Percentiles rank a stretch among this genome's conserved stretches.
Conservation (phyloP, 78 protist species). For the Monosiga brevicollis region DNA sequence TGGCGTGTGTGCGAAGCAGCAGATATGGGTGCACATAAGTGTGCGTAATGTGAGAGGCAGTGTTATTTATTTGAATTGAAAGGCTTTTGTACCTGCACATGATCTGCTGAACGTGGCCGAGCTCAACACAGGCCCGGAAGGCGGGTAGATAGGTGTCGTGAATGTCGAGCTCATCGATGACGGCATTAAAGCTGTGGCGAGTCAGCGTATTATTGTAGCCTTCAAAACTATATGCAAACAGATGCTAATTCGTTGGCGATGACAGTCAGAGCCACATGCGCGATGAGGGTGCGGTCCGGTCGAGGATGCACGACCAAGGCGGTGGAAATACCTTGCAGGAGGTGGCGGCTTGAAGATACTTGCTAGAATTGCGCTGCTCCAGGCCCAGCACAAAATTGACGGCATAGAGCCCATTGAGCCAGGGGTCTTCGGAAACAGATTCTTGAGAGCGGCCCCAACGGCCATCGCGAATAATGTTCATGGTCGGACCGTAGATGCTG, state of each 20-base stretch:
- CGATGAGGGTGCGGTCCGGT: no score
- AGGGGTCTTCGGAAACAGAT: constrained; percentile 11
- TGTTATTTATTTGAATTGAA: no score
- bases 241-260: no score
- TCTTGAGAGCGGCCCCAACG: constrained; percentile 11
- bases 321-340: constrained; percentile 12
- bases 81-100: no score
- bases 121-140: not conserved
- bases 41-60: no score
- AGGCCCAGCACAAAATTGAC: not conserved
- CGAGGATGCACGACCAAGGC: no score
- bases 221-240: not conserved
- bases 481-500: constrained; percentile 8
- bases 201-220: not conserved
- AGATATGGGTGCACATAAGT: not conserved
- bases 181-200: constrained; percentile 6
- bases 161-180: not conserved
- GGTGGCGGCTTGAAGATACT: not conserved
- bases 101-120: not conserved
- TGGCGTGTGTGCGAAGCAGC: not conserved
- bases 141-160: constrained; percentile 11
- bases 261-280: no score
- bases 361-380: not conserved
- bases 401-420: not conserved
- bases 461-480: not conserved